Percentiles rank a stretch among this genome's conserved stretches.
phyloP scores from a whole-genome alignment of 768 basidiomycete genomes.

The Psilocybe azurescens region DNA sequence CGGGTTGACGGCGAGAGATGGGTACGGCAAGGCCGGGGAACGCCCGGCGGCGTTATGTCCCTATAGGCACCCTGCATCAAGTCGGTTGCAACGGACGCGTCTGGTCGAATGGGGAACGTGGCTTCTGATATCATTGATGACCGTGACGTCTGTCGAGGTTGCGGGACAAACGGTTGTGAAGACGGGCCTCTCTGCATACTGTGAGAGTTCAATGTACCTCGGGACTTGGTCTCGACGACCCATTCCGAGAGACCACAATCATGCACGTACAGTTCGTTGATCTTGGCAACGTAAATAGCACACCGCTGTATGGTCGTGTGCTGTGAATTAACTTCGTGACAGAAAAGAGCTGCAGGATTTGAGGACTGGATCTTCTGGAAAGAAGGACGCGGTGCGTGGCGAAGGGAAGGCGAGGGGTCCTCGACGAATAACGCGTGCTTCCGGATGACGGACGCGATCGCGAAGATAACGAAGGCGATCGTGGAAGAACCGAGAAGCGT shows the following conservation, averaged over 20 bases:
- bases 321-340: slow-evolving; percentile 62
- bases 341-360: slow-evolving; percentile 74
- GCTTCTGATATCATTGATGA: slow-evolving; percentile 76
- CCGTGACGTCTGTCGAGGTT: slow-evolving; percentile 71
- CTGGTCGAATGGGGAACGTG: slow-evolving; percentile 81
- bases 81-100: slow-evolving; percentile 81
- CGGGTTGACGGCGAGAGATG: slow-evolving; percentile 57
- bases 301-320: slow-evolving; percentile 71
- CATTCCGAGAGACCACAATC: slow-evolving; percentile 84
- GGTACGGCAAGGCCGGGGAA: slow-evolving; percentile 77
- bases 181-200: slow-evolving; percentile 39
- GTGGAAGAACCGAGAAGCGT: slow-evolving; percentile 64
- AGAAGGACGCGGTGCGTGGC: slow-evolving; percentile 20
- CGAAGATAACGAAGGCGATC: slow-evolving; percentile 67
- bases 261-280: slow-evolving; percentile 77
- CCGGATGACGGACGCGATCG: slow-evolving; percentile 40
- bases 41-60: slow-evolving; percentile 58
- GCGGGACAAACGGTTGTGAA: slow-evolving; percentile 49
- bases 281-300: slow-evolving; percentile 76
- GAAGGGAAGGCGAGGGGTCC: slow-evolving; percentile 41
- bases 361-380: slow-evolving; percentile 28
- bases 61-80: slow-evolving; percentile 51
- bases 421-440: slow-evolving; percentile 38
- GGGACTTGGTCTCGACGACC: slow-evolving; percentile 59
- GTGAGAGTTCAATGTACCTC: slow-evolving; percentile 40